These are phyloP conservation scores for Phytophthora multivora DNA, from an alignment of 352 stramenopile species.

Conservation along the genomic window DNA sequence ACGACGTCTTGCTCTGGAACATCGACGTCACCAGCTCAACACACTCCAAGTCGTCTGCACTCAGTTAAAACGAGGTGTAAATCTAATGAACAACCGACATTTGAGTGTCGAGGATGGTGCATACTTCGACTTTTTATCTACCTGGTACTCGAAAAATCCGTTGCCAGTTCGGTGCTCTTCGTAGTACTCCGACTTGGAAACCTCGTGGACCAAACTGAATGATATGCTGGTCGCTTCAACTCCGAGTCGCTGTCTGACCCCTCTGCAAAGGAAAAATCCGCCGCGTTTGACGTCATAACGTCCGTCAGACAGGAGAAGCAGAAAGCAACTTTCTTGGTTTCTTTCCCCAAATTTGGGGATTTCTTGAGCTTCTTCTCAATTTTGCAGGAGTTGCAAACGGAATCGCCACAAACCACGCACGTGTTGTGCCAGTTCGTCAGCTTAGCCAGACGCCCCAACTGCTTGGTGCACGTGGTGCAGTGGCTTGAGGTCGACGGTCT, in stretches of 20 bases:
- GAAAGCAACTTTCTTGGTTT: constrained; percentile 35
- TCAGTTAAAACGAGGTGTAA: constrained; percentile 5
- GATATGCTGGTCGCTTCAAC: neutral
- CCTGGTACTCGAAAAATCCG: constrained; percentile 26
- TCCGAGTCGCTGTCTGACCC: neutral
- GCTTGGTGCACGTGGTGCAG: constrained; percentile 30
- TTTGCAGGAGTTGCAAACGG: constrained; percentile 35
- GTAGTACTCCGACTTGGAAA: constrained; percentile 17
- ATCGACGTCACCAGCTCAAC: constrained; percentile 21
- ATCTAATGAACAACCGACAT: constrained; percentile 3
- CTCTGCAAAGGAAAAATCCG: constrained; percentile 19
- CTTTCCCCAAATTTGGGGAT: constrained; percentile 16
- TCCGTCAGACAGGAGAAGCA: constrained; percentile 34
- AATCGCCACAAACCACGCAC: constrained; percentile 31
- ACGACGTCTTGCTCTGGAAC: constrained; percentile 21
- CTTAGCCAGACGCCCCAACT: constrained; percentile 11
- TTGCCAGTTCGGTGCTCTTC: constrained; percentile 1
- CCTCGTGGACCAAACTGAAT: constrained; percentile 16
- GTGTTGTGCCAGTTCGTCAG: constrained; percentile 17
- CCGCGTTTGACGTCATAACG: constrained; percentile 14
- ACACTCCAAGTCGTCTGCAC: constrained; percentile 11
- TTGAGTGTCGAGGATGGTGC: too few relatives aligned
- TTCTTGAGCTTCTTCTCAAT: constrained; percentile 37
- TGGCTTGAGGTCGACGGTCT: constrained; percentile 3
- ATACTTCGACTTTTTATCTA: neutral